Evolutionary conservation across 2,329 filamentous ascomycete genomes (phyloP).

Genomic region (Pyrenophora tritici-repentis): DNA sequence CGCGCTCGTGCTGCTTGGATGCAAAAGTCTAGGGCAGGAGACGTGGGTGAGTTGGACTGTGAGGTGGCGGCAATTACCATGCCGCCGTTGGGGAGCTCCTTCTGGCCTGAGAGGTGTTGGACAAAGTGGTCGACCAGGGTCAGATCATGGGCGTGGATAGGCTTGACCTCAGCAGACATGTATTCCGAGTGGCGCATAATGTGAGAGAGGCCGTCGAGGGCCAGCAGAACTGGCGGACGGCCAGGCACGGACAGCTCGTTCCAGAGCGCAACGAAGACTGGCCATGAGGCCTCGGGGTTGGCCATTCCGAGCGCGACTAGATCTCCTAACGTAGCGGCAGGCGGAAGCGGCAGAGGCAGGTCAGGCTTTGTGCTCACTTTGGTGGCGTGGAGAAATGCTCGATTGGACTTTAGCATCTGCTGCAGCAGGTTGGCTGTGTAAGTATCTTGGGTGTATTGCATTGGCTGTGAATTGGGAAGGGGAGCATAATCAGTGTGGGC

Average conservation of each 20-base stretch:
- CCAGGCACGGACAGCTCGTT: constrained; percentile 68
- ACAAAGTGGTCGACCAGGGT: constrained; percentile 75
- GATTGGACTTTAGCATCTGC: constrained; percentile 75
- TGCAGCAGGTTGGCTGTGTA: constrained; percentile 77
- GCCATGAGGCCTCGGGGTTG: constrained; percentile 78
- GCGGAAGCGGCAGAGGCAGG: constrained; percentile 64
- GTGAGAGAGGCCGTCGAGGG: constrained; percentile 78
- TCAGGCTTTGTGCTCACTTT: constrained; percentile 59
- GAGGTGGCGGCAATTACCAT: constrained; percentile 76
- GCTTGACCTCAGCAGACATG: constrained; percentile 69
- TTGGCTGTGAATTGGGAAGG: constrained; percentile 60
- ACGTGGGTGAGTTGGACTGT: constrained; percentile 68
- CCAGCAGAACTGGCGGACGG: constrained; percentile 70
- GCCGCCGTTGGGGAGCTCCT: constrained; percentile 71
- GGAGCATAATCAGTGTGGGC: constrained; percentile 81
- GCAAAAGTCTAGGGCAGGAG: constrained; percentile 70
- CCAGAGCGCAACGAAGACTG: constrained; percentile 81
- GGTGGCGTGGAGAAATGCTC: constrained; percentile 62
- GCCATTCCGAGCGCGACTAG: constrained; percentile 71
- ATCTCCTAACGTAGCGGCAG: constrained; percentile 66
- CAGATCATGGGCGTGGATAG: constrained; percentile 86
- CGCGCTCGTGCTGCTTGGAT: constrained; percentile 58
- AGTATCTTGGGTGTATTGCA: constrained; percentile 74
- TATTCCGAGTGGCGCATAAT: constrained; percentile 82
- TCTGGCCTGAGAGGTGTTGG: constrained; percentile 62